phyloP scores from a whole-genome alignment of 1,284 basidiomycete genomes.

The Mycena citricolor region DNA sequence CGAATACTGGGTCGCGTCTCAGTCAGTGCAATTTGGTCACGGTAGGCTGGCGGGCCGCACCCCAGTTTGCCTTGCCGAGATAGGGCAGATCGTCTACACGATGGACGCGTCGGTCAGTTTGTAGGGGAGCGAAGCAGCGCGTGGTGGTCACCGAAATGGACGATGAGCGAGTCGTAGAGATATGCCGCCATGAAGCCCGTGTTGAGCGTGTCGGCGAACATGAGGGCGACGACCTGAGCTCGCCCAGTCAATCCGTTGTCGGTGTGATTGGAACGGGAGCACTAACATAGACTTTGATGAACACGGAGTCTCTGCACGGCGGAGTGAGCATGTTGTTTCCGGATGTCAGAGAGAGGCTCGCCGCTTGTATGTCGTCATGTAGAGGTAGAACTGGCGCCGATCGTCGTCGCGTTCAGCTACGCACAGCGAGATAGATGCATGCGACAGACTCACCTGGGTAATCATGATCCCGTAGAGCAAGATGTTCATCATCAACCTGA shows the following conservation, averaged over 20 bases:
- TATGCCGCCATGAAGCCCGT: constrained; percentile 36
- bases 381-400: constrained; percentile 31
- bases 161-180: constrained; percentile 36
- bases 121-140: neutral
- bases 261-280: neutral
- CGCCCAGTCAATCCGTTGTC: neutral
- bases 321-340: neutral
- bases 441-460: constrained; percentile 18
- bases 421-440: neutral
- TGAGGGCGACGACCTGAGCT: constrained; percentile 33
- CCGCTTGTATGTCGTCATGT: constrained; percentile 32
- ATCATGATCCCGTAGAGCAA: constrained; percentile 36
- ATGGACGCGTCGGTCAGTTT: neutral
- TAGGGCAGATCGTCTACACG: constrained; percentile 30
- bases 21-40: neutral
- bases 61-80: constrained; percentile 36
- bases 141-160: constrained; percentile 32
- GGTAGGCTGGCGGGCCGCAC: constrained; percentile 27
- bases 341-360: constrained; percentile 15
- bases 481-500: constrained; percentile 32
- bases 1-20: constrained; percentile 29
- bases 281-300: constrained; percentile 18
- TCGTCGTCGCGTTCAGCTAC: neutral
- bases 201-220: constrained; percentile 38
- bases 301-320: constrained; percentile 10